Conservation (phyloP, 2,329 filamentous ascomycete species). For the Seiridium unicorne region DNA sequence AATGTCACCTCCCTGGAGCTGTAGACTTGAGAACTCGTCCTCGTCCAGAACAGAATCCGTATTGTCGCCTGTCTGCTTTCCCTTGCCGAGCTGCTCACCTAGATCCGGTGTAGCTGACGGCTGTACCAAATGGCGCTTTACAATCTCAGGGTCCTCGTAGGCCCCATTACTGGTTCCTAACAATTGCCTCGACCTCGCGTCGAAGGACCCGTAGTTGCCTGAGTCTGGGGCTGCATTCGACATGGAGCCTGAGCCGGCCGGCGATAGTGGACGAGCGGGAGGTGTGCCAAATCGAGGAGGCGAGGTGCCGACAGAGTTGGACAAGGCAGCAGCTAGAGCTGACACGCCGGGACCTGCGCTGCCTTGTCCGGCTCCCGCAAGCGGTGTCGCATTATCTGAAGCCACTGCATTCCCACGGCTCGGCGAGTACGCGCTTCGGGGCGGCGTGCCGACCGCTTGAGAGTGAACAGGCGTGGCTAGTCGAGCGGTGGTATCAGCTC, state of each 20-base stretch:
- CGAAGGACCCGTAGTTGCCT: slow-evolving; percentile 84
- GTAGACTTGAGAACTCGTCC: slow-evolving; percentile 90
- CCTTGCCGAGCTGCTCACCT: slow-evolving; percentile 45
- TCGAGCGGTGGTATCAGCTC: slow-evolving; percentile 60
- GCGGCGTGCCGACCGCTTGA: slow-evolving; percentile 39
- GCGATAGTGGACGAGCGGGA: slow-evolving; percentile 54
- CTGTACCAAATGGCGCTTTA: slow-evolving; percentile 84
- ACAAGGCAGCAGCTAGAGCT: slow-evolving; percentile 83
- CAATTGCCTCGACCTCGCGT: slow-evolving; percentile 57
- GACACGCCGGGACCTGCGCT: slow-evolving; percentile 79
- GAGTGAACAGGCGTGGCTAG: slow-evolving; percentile 55
- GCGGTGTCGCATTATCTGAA: slow-evolving; percentile 55
- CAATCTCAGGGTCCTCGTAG: slow-evolving; percentile 86
- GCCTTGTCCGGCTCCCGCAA: slow-evolving; percentile 64
- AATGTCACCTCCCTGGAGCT: slow-evolving; percentile 90
- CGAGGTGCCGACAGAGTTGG: slow-evolving; percentile 68
- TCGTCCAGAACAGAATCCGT: slow-evolving; percentile 47
- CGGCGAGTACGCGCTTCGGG: slow-evolving; percentile 47
- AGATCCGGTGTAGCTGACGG: slow-evolving; percentile 51
- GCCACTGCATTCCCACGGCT: slow-evolving; percentile 37
- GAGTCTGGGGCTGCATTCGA: slow-evolving; percentile 49
- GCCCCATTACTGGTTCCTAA: slow-evolving; percentile 50
- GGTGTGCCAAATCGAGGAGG: slow-evolving; percentile 70
- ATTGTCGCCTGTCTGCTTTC: slow-evolving; percentile 45
- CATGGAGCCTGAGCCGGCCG: slow-evolving; percentile 45